Base-by-base conservation (phyloP, 805 yeast genomes). In the Kurtzmaniella cleridarum region DNA sequence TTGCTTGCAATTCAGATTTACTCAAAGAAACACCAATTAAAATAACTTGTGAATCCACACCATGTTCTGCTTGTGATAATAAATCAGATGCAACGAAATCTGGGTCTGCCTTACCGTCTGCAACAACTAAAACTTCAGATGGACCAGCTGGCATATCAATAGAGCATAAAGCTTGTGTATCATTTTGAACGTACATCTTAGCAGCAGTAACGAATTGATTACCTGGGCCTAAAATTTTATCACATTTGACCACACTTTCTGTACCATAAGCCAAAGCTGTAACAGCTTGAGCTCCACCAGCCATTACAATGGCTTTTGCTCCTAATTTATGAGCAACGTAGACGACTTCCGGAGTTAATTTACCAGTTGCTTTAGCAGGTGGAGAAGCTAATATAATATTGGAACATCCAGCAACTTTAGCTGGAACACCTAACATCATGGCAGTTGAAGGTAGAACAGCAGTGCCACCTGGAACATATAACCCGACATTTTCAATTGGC, bases 91-190 rank as follows among this genome's bases (percentile, higher is more conserved):
- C 98, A 24, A 93, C 98, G 62, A 87, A 93, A 54, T 89, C 96
- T 17, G 95, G 91, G 63, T 89, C 96, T 10, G 97, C 87, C 34
- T 75, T 56, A 43, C 71, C 76, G 60, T 93, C 99, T 35, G 96
- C 95, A 51, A 93, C 71, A n/a, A 91, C 99, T 43, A 93, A 72
- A 17, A 93, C 99, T 66, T 93, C 99, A 38, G 95, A 85, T 23
- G 99, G 99, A 8, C 99, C 99, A 18, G 99, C 99, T 36, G 99
- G 99, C 98, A 93, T 91, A 62, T 93, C 99, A 50, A 93, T 93
- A 13, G 96, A 85, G 58, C 96, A 93, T 55, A 90, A 69, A 6
- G 98, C 98, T 46, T 82, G 83, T 1, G 96, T 85, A 57, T 93
- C 98, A 55, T 93, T 95, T 53, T 91, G 93, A 37, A 95, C 93